Conservation (phyloP, 2,329 filamentous ascomycete genomes). For the Seiridium cupressi region DNA sequence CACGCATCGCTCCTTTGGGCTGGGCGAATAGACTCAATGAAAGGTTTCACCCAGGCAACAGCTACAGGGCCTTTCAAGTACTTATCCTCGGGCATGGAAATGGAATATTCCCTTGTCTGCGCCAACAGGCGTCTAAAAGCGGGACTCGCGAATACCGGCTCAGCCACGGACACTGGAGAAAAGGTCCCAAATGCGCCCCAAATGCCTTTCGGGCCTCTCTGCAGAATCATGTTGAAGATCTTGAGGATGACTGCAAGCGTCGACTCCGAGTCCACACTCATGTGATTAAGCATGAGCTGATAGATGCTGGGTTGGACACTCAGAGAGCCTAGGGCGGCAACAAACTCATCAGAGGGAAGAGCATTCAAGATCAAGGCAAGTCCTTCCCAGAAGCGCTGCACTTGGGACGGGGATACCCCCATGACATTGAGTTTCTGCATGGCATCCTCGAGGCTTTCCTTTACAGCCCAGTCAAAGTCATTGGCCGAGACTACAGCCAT, state of each 20-base stretch:
- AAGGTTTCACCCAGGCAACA: constrained; percentile 75
- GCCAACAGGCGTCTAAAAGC: constrained; percentile 60
- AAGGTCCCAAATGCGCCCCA: constrained; percentile 87
- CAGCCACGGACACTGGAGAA: constrained; percentile 76
- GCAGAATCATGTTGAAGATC: constrained; percentile 68
- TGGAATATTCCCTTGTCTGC: constrained; percentile 55
- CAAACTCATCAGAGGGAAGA: constrained; percentile 71
- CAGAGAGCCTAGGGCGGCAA: constrained; percentile 74
- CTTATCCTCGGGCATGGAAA: constrained; percentile 51
- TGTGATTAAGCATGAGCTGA: constrained; percentile 56
- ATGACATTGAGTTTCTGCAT: constrained; percentile 60
- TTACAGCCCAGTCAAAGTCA: constrained; percentile 87
- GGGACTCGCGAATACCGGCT: constrained; percentile 76
- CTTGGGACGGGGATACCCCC: constrained; percentile 36
- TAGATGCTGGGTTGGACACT: constrained; percentile 75
- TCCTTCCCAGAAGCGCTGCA: constrained; percentile 78
- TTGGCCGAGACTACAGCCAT: constrained; percentile 61
- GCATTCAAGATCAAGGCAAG: constrained; percentile 71
- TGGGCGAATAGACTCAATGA: constrained; percentile 74
- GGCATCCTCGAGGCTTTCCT: constrained; percentile 66
- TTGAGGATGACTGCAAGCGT: constrained; percentile 69
- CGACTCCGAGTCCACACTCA: constrained; percentile 49
- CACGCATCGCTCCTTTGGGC: constrained; percentile 78
- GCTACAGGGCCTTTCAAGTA: constrained; percentile 58
- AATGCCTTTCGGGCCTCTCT: constrained; percentile 75